Evolutionary conservation across 352 stramenopile genomes (phyloP), one percentile per base, ranked within the genome.

Genomic region (Synura sp.): DNA sequence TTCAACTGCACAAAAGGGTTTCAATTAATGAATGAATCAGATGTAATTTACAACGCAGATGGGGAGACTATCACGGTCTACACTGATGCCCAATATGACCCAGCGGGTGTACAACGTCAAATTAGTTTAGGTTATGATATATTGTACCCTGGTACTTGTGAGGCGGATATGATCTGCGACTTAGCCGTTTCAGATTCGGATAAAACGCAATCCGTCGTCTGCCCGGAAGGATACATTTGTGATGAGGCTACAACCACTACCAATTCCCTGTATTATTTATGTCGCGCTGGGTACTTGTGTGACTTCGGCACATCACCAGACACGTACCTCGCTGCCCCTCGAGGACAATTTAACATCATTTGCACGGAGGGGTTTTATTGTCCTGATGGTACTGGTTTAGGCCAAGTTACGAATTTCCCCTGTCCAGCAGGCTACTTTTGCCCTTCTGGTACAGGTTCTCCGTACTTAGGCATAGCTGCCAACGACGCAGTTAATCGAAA

Each of bases 101-200:
- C 75, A 0, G 35, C 60, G n/a, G 84, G 82, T 57, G 44, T 84
- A 27, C 83, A 86, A 71, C 80, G 85, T 41, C 75, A 83, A 14
- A 86, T 91, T 60, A 77, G 71, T 25, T 78, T 84, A 29, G 86
- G 83, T 29, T 78, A 88, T 29, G 90, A 92, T 29, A 86, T 93
- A 80, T 98, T 93, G 88, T 97, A 97, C 78, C n/a, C 90, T 15
- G 95, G 95, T 0, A 98, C 93, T 17, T 98, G 95, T 78, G 95
- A 98, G 82, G 94, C 92, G 9, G 95, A 98, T 83, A 81, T 95
- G 1, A 96, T 98, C 38, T 98, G 95, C 81, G 85, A 90, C 49
- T 84, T 83, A 22, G 70, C 75, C 44, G 70, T 19, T 81, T 73
- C 7, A 27, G 42, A 33, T 42, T 36, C 17, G 70, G 44, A 70